Conservation (phyloP, 1,284 basidiomycete genomes). For the Cryptococcus sp. region DNA sequence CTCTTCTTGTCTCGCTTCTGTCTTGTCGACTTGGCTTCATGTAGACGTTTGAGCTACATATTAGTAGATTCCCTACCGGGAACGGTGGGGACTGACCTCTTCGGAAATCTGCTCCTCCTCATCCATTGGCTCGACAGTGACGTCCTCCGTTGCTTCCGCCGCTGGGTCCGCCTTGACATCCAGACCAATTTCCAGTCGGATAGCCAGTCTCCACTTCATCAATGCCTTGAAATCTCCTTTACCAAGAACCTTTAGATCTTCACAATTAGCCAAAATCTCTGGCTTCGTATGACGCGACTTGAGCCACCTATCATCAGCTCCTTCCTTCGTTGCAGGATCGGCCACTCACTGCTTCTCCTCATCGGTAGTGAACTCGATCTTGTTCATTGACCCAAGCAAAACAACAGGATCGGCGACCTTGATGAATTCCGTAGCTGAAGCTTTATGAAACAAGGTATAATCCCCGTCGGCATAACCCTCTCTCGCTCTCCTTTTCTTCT, state of each 20-base stretch:
- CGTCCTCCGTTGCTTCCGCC: slow-evolving; percentile 70
- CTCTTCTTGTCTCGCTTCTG: slow-evolving; percentile 77
- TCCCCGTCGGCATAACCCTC: slow-evolving; percentile 96
- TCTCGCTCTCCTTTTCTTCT: slow-evolving; percentile 89
- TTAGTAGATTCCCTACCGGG: background rate
- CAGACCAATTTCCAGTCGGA: slow-evolving; percentile 80
- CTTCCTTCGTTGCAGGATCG: background rate
- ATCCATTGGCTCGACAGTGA: slow-evolving; percentile 72
- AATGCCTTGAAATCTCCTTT: slow-evolving; percentile 95
- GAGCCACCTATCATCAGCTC: slow-evolving; percentile 56
- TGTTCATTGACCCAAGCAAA: slow-evolving; percentile 76
- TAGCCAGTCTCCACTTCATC: slow-evolving; percentile 80
- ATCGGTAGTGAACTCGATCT: slow-evolving; percentile 74
- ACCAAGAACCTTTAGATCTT: slow-evolving; percentile 94
- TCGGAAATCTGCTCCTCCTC: slow-evolving; percentile 83
- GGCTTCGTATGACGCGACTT: slow-evolving; percentile 65
- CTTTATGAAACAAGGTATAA: slow-evolving; percentile 80
- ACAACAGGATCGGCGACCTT: slow-evolving; percentile 65
- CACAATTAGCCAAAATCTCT: slow-evolving; percentile 76
- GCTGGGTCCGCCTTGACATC: slow-evolving; percentile 68
- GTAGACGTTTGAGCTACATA: slow-evolving; percentile 74
- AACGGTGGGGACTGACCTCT: slow-evolving; percentile 58
- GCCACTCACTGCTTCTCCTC: slow-evolving; percentile 74
- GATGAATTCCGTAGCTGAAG: slow-evolving; percentile 71
- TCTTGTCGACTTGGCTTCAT: slow-evolving; percentile 68